phyloP scores from a whole-genome alignment of 2,329 filamentous ascomycete genomes.

The Trichoderma atrobrunneum region DNA sequence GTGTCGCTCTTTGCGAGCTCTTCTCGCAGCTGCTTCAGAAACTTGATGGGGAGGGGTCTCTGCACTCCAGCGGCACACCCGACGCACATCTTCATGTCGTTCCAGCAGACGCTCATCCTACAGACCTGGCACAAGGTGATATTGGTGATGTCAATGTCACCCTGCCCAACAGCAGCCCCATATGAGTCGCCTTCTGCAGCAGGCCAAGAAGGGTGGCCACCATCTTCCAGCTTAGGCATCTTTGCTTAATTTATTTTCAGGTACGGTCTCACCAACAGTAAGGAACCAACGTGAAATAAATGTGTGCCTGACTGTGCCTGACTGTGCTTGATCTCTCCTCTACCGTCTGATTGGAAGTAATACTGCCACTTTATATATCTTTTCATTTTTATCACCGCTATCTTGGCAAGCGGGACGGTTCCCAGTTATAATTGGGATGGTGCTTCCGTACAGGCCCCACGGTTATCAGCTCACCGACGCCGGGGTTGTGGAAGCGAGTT shows the following conservation, averaged over 20 bases:
- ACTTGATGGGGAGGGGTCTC: constrained; percentile 3
- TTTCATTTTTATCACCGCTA: neutral
- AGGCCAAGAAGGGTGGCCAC: neutral
- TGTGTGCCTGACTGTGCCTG: neutral
- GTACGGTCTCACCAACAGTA: neutral
- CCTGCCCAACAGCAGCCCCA: neutral
- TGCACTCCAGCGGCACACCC: neutral
- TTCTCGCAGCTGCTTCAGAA: neutral
- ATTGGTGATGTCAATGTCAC: neutral
- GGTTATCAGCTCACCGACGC: neutral
- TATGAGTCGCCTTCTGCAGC: neutral
- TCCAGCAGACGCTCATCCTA: constrained; percentile 7
- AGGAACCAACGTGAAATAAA: neutral
- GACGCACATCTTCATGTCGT: neutral
- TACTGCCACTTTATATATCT: neutral
- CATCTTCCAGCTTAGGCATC: neutral
- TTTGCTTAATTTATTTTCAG: neutral
- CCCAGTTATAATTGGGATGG: neutral
- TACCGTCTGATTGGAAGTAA: neutral
- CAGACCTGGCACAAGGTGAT: neutral
- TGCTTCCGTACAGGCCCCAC: neutral
- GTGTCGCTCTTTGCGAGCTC: neutral
- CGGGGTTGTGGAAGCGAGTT: neutral
- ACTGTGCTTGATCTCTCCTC: neutral
- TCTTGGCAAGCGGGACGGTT: neutral